phyloP scores from a whole-genome alignment of 2,329 filamentous ascomycete genomes.

The Bipolaris oryzae region DNA sequence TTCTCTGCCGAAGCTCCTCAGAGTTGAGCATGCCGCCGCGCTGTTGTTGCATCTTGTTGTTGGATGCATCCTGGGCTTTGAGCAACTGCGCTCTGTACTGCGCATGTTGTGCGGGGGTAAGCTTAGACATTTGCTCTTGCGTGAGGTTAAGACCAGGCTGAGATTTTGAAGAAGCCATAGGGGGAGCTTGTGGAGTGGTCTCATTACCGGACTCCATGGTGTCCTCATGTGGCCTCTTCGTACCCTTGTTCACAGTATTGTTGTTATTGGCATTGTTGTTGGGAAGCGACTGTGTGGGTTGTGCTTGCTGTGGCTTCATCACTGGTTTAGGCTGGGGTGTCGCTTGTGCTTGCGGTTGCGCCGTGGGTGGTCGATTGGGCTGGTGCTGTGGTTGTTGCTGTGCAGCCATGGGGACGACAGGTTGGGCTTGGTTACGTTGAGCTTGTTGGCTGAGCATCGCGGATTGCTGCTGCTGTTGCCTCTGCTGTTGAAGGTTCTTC shows the following conservation, averaged over 20 bases:
- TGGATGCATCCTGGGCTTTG: constrained; percentile 43
- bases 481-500: constrained; percentile 36
- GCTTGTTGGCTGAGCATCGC: constrained; percentile 15
- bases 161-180: constrained; percentile 43
- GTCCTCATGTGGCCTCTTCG: constrained; percentile 52
- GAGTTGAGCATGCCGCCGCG: constrained; percentile 24
- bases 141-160: constrained; percentile 40
- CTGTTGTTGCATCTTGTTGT: constrained; percentile 38
- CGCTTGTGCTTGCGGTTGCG: constrained; percentile 29
- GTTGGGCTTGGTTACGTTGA: constrained; percentile 16
- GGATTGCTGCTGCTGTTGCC: constrained; percentile 19
- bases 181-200: constrained; percentile 42
- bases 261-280: constrained; percentile 28
- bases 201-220: constrained; percentile 47
- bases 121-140: constrained; percentile 42
- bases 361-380: constrained; percentile 30
- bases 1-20: constrained; percentile 35
- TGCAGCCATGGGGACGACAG: constrained; percentile 10
- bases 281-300: constrained; percentile 26
- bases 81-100: constrained; percentile 41
- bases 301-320: constrained; percentile 26
- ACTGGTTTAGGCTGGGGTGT: constrained; percentile 32
- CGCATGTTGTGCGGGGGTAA: constrained; percentile 42
- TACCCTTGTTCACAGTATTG: constrained; percentile 32
- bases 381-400: constrained; percentile 16